Base-by-base conservation (phyloP, 2,329 filamentous ascomycete genomes). In the Grosmannia clavigera region DNA sequence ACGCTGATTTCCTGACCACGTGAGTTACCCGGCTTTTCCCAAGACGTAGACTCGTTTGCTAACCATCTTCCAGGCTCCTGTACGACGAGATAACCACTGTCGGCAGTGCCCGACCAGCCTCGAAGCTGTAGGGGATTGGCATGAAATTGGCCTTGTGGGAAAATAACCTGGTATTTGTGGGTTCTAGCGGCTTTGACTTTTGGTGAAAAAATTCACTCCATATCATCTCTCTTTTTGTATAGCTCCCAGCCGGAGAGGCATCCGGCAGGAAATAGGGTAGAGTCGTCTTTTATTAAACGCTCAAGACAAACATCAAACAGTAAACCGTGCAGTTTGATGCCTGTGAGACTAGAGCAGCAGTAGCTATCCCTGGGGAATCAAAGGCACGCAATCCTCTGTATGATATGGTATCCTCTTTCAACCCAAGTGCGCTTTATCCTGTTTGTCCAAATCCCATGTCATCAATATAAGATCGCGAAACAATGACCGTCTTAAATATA, bases 1-100 rank as follows among this genome's bases (percentile, higher is more conserved):
- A 97, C 73, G 91, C 92, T 14, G 94, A 99, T 74, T 97, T 97
- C 78, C 75, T 99, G 77, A 96, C 90, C 9, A 76, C 77, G 85
- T 90, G 78, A 80, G 86, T 77, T 58, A 3, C 52, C 58, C 16
- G 14, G 48, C 48, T 31, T 11, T 22, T 33, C 33, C 19, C 29
- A 46, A 14, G 16, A n/a, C 7, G 5, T 6, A 48, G 9, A 5
- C 22, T n/a, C 4, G 14, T 51, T 62, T 54, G 22, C 62, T 67
- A 58, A 70, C 65, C 27, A n/a, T 58, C 40, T 63, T 58, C 35
- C 63, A 94, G 87, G 58, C 75, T 96, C 66, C 75, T 96, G 57
- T 95, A 95, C 75, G 89, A 92, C 68, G 89, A 94, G 73, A 94
- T 95, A 70, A 92, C 89, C 22, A 83, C 84, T 62, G 80, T 88